phyloP scores from a whole-genome alignment of 176 grass and related monocot species.

The Triticum monococcum region DNA sequence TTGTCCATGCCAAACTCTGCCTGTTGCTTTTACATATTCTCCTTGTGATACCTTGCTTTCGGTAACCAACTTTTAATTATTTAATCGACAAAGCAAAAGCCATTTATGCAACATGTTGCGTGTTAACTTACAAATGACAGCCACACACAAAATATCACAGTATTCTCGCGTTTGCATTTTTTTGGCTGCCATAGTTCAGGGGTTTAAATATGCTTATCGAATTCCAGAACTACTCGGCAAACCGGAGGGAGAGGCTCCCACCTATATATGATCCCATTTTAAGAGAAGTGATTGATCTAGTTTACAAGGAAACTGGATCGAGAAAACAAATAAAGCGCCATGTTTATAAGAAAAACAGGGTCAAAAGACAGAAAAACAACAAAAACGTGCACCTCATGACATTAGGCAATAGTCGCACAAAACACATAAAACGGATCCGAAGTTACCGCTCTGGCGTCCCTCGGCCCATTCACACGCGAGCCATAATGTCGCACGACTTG shows the following conservation, averaged over 20 bases:
- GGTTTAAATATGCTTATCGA: not conserved
- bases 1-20: slow-evolving; percentile 43
- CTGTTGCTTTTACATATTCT: slow-evolving; percentile 36
- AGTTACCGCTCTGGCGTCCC: not conserved
- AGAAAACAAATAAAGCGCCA: not conserved
- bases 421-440: not conserved
- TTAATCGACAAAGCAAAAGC: slow-evolving; percentile 20
- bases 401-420: no score
- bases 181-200: not conserved
- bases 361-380: not conserved
- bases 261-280: not conserved
- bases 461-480: not conserved
- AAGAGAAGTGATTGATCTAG: not conserved
- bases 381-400: not conserved
- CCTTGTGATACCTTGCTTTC: slow-evolving; percentile 34
- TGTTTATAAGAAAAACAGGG: not conserved
- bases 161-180: not conserved
- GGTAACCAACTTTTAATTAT: slow-evolving; percentile 30
- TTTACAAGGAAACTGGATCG: no score
- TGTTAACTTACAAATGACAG: slow-evolving; percentile 30
- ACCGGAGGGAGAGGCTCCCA: not conserved
- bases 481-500: not conserved
- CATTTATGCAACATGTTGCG: not conserved
- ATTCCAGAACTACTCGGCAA: not conserved
- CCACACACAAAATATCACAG: not conserved